A percentile compares a stretch with the other conserved stretches of the same genome.
Conservation (phyloP, 2,329 filamentous ascomycete species). For the Escovopsis weberi region DNA sequence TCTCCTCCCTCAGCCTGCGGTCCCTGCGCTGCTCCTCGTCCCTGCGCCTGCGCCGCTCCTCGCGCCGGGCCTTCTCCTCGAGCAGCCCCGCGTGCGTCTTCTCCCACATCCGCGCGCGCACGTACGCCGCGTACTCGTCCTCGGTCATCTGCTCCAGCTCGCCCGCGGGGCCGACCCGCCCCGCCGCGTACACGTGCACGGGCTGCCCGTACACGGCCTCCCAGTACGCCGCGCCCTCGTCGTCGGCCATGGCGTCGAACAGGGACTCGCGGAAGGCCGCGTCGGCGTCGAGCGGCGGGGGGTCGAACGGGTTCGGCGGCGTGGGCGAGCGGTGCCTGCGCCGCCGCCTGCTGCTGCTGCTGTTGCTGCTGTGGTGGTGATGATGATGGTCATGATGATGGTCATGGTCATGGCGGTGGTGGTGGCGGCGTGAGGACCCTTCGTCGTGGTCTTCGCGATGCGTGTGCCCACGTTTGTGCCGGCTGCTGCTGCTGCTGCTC, state of each 20-base stretch:
- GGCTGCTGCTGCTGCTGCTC: slow-evolving; percentile 9
- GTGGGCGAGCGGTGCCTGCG: slow-evolving; percentile 28
- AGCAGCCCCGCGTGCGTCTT: slow-evolving; percentile 74
- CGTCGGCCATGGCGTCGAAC: slow-evolving; percentile 92
- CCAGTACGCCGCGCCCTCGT: slow-evolving; percentile 93
- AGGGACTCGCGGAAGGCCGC: slow-evolving; percentile 82
- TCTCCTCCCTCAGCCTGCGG: slow-evolving; percentile 41
- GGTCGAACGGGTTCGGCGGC: slow-evolving; percentile 31
- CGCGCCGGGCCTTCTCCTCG: slow-evolving; percentile 54
- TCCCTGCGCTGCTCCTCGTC: slow-evolving; percentile 38
- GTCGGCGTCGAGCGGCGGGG: slow-evolving; percentile 45
- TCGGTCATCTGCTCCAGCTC: slow-evolving; percentile 76
- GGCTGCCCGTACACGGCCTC: slow-evolving; percentile 93
- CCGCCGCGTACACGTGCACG: slow-evolving; percentile 61
- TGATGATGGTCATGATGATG: slow-evolving; percentile 14
- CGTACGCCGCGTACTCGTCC: slow-evolving; percentile 79
- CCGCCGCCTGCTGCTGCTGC: slow-evolving; percentile 6
- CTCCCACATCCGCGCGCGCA: slow-evolving; percentile 88
- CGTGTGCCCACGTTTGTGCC: slow-evolving; percentile 4
- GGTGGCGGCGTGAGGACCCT: slow-evolving; percentile 2
- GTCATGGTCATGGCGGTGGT: slow-evolving; percentile 7
- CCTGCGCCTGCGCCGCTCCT: slow-evolving; percentile 36
- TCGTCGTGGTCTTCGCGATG: slow-evolving; percentile 8
- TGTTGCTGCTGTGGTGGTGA: slow-evolving; percentile 9
- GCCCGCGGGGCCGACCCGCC: slow-evolving; percentile 28